A percentile compares a stretch with the other conserved stretches of the same genome.
Conservation (phyloP, 2,329 filamentous ascomycete genomes). For the Xylaria polymorpha region DNA sequence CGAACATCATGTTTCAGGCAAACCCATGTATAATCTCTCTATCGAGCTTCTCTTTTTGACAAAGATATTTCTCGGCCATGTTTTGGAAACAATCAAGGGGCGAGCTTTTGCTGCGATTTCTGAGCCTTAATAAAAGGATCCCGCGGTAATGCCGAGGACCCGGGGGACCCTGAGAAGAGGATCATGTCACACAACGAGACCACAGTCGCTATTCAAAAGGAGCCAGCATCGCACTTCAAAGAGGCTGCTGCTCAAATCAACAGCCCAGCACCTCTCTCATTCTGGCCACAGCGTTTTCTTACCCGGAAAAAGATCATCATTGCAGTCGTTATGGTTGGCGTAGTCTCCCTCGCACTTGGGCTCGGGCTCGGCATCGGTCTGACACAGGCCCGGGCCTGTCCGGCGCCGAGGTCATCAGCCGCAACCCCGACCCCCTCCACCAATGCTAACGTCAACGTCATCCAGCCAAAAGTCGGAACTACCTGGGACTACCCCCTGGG, state of each 20-base stretch:
- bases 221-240: slow-evolving; percentile 16
- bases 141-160: background rate
- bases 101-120: background rate
- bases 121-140: slow-evolving; percentile 23
- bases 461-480: slow-evolving; percentile 30
- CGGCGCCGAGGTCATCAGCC: slow-evolving; percentile 1
- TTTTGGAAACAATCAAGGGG: slow-evolving; percentile 18
- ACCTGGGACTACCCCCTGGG: slow-evolving; percentile 41
- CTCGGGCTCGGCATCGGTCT: slow-evolving; percentile 38
- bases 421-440: slow-evolving; percentile 4
- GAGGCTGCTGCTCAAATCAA: slow-evolving; percentile 57
- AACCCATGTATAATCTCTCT: slow-evolving; percentile 17
- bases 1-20: slow-evolving; percentile 4
- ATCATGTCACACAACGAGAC: slow-evolving; percentile 1
- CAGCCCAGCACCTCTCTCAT: background rate
- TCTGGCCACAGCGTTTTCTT: slow-evolving; percentile 13
- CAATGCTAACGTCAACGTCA: slow-evolving; percentile 4
- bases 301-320: slow-evolving; percentile 28
- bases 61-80: slow-evolving; percentile 16
- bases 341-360: slow-evolving; percentile 29
- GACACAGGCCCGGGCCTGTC: slow-evolving; percentile 15
- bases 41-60: slow-evolving; percentile 33
- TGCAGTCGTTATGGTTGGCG: slow-evolving; percentile 30
- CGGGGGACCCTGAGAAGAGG: background rate
- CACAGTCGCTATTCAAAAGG: slow-evolving; percentile 26